Evolutionary conservation across 257 asterid species (phyloP), one percentile per base, ranked within the genome.

Genomic region (Paulownia fortunei): DNA sequence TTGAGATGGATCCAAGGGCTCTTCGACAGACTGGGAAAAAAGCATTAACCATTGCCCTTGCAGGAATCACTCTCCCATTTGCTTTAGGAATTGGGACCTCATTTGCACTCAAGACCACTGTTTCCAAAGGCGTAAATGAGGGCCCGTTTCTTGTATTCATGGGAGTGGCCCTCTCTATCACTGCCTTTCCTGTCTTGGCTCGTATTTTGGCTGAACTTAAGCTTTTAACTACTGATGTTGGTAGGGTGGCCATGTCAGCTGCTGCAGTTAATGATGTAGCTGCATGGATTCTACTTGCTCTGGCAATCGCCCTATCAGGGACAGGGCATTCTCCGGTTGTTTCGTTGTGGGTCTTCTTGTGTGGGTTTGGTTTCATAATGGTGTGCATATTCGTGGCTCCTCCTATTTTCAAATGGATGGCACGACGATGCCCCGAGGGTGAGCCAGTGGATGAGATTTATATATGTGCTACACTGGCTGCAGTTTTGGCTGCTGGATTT

Each of bases 111-210:
- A 73, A 86, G 3, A 74, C 55, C 46, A 90, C 97, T 2, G 81
- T 91, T 16, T 77, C 89, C 34, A 4, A 85, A 39, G 94, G 82
- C 5, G 91, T 81, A 24, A 80, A 65, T 4, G 62, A 79, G 32
- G 87, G 80, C 6, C 83, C 96, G 0, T 93, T 91, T 74, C 83
- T 91, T 0, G 86, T 92, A 4, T 92, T 92, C 84, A 92, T 91
- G 94, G 97, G 97, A 6, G 97, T 92, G 2, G 97, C 97, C 5
- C 95, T 92, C 44, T 92, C 97, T 16, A 92, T 92, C 80, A 92
- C 97, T 2, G 97, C 97, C 9, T 89, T 91, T 72, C 97, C 97
- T 0, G 97, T 92, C 62, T 47, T 92, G 81, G 97, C 97, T 1
- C 97, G 97, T n/a, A 92, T 92, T 39, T 26, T 92, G 36, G 97